phyloP scores from a whole-genome alignment of 257 asterid genomes.

The Fraxinus quadrangulata region DNA sequence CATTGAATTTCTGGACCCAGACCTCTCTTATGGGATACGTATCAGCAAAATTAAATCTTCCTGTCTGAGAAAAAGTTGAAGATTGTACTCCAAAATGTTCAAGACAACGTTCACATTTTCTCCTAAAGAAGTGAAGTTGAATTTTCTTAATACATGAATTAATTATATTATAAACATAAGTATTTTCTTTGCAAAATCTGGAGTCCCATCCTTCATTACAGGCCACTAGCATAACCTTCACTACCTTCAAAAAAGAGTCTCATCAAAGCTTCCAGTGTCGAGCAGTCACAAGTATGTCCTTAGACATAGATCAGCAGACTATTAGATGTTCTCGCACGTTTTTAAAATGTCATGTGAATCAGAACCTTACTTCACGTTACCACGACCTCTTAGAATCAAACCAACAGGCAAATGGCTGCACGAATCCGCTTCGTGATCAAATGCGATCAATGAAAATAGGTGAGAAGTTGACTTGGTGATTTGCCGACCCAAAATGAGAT shows the following conservation, averaged over 20 bases:
- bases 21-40: not conserved
- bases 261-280: too few relatives aligned
- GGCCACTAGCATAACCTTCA: not conserved
- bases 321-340: too few relatives aligned
- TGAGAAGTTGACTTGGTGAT: not conserved
- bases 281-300: too few relatives aligned
- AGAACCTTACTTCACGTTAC: too few relatives aligned
- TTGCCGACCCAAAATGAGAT: not conserved
- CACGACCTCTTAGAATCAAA: too few relatives aligned
- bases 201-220: not conserved
- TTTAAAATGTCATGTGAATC: too few relatives aligned
- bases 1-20: not conserved
- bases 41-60: not conserved
- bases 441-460: not conserved
- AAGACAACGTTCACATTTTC: not conserved
- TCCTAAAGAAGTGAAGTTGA: not conserved
- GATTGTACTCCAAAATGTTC: not conserved
- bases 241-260: not conserved
- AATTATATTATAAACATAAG: not conserved
- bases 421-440: too few relatives aligned
- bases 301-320: too few relatives aligned
- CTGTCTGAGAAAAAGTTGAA: not conserved
- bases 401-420: too few relatives aligned
- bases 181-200: not conserved
- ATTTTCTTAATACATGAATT: not conserved